Evolutionary conservation across 176 grass and related monocot genomes (phyloP).

Genomic region (Avena atlantica): DNA sequence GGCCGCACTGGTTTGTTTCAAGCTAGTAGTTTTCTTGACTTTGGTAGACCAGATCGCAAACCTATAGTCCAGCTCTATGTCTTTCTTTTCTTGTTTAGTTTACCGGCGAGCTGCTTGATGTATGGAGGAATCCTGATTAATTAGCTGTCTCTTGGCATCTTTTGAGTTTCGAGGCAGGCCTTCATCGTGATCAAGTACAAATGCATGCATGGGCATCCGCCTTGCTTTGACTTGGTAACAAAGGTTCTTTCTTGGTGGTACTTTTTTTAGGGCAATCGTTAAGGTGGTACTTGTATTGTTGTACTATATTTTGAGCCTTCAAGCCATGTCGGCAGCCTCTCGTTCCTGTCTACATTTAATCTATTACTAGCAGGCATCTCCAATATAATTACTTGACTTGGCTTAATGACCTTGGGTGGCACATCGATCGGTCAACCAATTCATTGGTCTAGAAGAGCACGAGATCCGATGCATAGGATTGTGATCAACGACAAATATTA

Average conservation of each 20-base stretch:
- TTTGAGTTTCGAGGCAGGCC: too few species aligned
- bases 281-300: too few species aligned
- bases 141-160: neutral
- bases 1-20: neutral
- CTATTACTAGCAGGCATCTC: neutral
- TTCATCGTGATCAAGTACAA: too few species aligned
- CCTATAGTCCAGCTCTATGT: neutral
- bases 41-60: neutral
- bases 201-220: too few species aligned
- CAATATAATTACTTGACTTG: neutral
- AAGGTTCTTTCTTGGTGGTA: neutral
- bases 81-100: constrained; percentile 2
- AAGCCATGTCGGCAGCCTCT: neutral
- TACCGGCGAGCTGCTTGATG: neutral
- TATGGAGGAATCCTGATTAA: neutral
- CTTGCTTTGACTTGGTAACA: neutral
- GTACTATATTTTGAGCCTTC: neutral
- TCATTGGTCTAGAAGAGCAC: too few species aligned
- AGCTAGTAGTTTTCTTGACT: neutral
- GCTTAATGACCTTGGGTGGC: too few species aligned
- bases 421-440: too few species aligned
- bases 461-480: too few species aligned
- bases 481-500: too few species aligned
- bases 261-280: too few species aligned
- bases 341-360: neutral